These are phyloP conservation scores for Rubia balearica DNA, from an alignment of 305 asterid genomes.

Conservation along the genomic window DNA sequence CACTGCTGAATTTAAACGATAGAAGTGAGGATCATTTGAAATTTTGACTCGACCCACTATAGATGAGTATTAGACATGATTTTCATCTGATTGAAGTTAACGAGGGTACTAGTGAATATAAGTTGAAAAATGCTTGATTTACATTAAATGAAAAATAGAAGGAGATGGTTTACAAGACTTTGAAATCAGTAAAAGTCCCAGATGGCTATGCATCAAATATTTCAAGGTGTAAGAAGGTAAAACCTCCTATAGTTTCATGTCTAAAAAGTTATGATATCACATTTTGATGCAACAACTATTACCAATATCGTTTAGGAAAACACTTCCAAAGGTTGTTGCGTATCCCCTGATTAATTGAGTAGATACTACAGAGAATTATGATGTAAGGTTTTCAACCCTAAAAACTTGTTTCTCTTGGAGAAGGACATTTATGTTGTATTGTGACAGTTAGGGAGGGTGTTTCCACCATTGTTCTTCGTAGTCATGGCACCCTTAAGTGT, in stretches of 20 bases:
- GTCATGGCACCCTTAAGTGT: neutral
- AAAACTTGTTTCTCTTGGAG: neutral
- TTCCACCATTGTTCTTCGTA: neutral
- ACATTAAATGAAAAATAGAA: neutral
- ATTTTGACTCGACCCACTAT: neutral
- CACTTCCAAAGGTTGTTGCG: neutral
- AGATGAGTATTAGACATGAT: neutral
- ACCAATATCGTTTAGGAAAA: slow-evolving; percentile 1
- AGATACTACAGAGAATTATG: neutral
- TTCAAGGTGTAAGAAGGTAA: neutral
- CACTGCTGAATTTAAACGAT: neutral
- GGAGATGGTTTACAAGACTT: neutral
- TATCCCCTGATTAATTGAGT: neutral
- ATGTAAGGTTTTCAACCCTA: neutral
- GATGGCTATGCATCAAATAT: slow-evolving; percentile 1
- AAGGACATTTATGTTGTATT: neutral
- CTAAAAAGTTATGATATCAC: slow-evolving; percentile 1
- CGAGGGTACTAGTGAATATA: too few relatives aligned
- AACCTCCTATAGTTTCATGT: neutral
- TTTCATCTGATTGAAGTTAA: neutral
- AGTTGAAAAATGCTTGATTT: neutral
- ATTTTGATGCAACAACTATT: slow-evolving; percentile 2
- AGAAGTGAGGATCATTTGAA: slow-evolving; percentile 2
- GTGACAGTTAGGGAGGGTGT: neutral
- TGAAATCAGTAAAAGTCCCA: neutral